Evolutionary conservation across 768 basidiomycete genomes (phyloP).

Genomic region (Xerocomellus dryophilus): DNA sequence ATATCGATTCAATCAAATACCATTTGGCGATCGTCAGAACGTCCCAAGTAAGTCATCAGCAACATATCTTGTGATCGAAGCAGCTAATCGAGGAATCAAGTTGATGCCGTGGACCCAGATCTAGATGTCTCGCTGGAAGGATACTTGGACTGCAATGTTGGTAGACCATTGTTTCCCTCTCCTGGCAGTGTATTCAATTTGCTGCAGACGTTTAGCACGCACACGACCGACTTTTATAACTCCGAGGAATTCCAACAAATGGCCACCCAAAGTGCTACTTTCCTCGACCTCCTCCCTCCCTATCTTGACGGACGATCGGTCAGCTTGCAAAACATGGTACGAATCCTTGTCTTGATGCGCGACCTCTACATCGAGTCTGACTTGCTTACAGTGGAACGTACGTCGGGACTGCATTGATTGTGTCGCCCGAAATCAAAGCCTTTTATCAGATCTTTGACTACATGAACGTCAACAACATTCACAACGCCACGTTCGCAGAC

Average conservation of each 20-base stretch:
- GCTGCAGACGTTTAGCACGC: slow-evolving; percentile 44
- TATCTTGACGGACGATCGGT: slow-evolving; percentile 55
- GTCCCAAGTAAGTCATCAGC: slow-evolving; percentile 37
- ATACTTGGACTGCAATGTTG: slow-evolving; percentile 56
- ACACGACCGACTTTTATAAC: slow-evolving; percentile 52
- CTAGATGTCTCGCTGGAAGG: slow-evolving; percentile 66
- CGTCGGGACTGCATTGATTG: slow-evolving; percentile 7
- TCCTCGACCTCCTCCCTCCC: slow-evolving; percentile 47
- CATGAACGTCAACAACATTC: slow-evolving; percentile 69
- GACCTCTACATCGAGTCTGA: neutral
- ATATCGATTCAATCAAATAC: slow-evolving; percentile 2
- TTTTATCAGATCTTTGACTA: slow-evolving; percentile 58
- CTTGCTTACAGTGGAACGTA: slow-evolving; percentile 44
- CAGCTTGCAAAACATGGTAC: slow-evolving; percentile 57
- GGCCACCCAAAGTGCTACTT: slow-evolving; percentile 41
- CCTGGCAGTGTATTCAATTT: neutral
- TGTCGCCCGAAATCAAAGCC: neutral
- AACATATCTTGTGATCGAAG: neutral
- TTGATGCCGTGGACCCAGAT: slow-evolving; percentile 61
- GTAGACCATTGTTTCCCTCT: slow-evolving; percentile 6
- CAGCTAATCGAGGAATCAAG: slow-evolving; percentile 31
- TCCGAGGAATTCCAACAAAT: slow-evolving; percentile 50
- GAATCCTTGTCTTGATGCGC: neutral
- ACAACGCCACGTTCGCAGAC: slow-evolving; percentile 53
- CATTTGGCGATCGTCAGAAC: slow-evolving; percentile 25